Evolutionary conservation across 192 early-diverging fungal species (phyloP).

Genomic region (Backusella sp.): DNA sequence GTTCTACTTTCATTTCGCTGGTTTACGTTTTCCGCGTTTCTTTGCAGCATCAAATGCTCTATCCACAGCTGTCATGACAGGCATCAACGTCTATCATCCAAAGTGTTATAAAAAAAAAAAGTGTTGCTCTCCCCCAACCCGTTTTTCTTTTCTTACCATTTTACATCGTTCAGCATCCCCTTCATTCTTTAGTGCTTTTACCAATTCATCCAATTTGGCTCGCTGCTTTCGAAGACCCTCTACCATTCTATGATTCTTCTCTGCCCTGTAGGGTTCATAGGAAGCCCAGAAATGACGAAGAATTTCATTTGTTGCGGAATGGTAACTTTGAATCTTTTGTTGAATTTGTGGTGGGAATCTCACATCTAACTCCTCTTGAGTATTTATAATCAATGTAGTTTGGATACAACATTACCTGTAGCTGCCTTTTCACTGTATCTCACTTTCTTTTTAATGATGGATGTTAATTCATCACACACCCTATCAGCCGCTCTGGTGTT

Average conservation of each 20-base stretch:
- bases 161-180: constrained; percentile 26
- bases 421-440: constrained; percentile 19
- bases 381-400: not conserved
- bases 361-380: constrained; percentile 21
- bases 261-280: constrained; percentile 38
- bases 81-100: constrained; percentile 38
- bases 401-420: constrained; percentile 21
- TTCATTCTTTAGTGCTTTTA: constrained; percentile 38
- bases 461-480: constrained; percentile 21
- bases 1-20: not conserved
- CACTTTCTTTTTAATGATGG: constrained; percentile 10
- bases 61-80: constrained; percentile 37
- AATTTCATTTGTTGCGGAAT: constrained; percentile 53
- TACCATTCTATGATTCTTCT: constrained; percentile 50
- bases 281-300: constrained; percentile 59
- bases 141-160: constrained; percentile 15
- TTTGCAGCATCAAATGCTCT: constrained; percentile 46
- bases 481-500: constrained; percentile 12
- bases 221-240: constrained; percentile 43
- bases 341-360: constrained; percentile 40
- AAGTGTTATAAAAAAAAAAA: not conserved
- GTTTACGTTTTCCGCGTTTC: constrained; percentile 16
- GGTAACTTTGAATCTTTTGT: constrained; percentile 40
- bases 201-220: constrained; percentile 39
- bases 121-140: not conserved